Percentiles rank a stretch among this genome's conserved stretches.
phyloP scores from a whole-genome alignment of 805 yeast species.

The Kluyveromyces lactis region DNA sequence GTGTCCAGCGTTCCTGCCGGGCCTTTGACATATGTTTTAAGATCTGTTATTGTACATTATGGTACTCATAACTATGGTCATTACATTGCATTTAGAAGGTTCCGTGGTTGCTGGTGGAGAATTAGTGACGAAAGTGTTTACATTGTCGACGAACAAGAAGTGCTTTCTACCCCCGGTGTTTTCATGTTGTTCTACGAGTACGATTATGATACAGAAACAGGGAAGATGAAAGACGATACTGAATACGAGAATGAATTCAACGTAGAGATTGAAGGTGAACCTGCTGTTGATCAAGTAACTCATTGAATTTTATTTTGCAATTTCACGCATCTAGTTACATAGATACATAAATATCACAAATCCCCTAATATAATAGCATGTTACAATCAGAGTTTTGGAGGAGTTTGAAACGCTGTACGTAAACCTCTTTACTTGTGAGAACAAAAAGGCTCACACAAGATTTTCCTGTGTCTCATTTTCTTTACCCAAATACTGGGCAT shows the following conservation, averaged over 20 bases:
- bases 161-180: slow-evolving; percentile 73
- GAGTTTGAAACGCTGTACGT: too few relatives aligned
- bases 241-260: slow-evolving; percentile 18
- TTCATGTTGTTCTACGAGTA: slow-evolving; percentile 87
- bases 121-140: slow-evolving; percentile 85
- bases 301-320: too few relatives aligned
- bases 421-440: too few relatives aligned
- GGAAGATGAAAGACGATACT: slow-evolving; percentile 23
- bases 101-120: slow-evolving; percentile 90
- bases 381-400: too few relatives aligned
- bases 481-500: slow-evolving; percentile 15
- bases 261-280: slow-evolving; percentile 6
- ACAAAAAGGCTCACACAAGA: slow-evolving; percentile 18
- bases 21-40: slow-evolving; percentile 55
- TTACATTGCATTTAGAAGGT: slow-evolving; percentile 78
- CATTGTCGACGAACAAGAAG: slow-evolving; percentile 73
- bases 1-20: slow-evolving; percentile 30
- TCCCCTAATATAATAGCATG: too few relatives aligned
- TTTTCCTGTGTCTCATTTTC: slow-evolving; percentile 18
- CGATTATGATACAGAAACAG: slow-evolving; percentile 31
- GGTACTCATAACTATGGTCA: slow-evolving; percentile 98
- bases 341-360: too few relatives aligned
- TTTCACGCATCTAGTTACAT: too few relatives aligned
- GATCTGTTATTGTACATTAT: slow-evolving; percentile 84
- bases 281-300: neutral